Conservation (phyloP, 768 basidiomycete species). For the Agrocybe chaxingu region DNA sequence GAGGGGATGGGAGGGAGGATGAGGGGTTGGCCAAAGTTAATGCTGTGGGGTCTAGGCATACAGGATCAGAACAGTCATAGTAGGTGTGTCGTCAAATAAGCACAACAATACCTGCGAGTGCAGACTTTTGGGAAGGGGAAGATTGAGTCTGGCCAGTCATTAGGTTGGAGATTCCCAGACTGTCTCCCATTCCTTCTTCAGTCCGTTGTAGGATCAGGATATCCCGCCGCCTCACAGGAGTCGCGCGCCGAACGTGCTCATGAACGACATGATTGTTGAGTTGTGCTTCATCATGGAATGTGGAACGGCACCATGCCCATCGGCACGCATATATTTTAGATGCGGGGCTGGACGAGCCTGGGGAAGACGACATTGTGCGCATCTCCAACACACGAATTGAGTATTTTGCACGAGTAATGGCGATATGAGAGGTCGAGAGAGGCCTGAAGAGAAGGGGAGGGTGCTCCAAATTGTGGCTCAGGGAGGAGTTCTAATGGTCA, state of each 20-base stretch:
- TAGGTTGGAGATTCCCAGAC: constrained; percentile 19
- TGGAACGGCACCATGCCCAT: constrained; percentile 53
- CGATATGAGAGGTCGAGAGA: background rate
- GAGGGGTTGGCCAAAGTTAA: constrained; percentile 7
- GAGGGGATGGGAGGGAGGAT: constrained; percentile 31
- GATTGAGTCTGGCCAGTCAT: background rate
- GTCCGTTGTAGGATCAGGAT: constrained; percentile 38
- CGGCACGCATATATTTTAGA: constrained; percentile 33
- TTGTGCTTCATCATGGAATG: constrained; percentile 33
- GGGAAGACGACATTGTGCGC: background rate
- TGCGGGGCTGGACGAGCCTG: background rate
- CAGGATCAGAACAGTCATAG: background rate
- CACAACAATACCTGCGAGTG: constrained; percentile 5
- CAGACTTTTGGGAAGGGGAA: background rate
- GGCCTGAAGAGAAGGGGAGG: background rate
- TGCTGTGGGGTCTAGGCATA: background rate
- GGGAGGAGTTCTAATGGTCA: constrained; percentile 5
- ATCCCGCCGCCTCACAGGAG: constrained; percentile 43
- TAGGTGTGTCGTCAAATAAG: background rate
- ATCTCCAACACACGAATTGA: background rate
- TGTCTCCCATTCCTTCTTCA: constrained; percentile 44
- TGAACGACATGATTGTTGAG: constrained; percentile 44
- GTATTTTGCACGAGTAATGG: background rate
- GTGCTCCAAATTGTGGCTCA: background rate
- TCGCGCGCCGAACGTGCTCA: constrained; percentile 42